These are phyloP conservation scores for Fusarium sarcochroum DNA, from an alignment of 2,329 filamentous ascomycete species.

Conservation along the genomic window DNA sequence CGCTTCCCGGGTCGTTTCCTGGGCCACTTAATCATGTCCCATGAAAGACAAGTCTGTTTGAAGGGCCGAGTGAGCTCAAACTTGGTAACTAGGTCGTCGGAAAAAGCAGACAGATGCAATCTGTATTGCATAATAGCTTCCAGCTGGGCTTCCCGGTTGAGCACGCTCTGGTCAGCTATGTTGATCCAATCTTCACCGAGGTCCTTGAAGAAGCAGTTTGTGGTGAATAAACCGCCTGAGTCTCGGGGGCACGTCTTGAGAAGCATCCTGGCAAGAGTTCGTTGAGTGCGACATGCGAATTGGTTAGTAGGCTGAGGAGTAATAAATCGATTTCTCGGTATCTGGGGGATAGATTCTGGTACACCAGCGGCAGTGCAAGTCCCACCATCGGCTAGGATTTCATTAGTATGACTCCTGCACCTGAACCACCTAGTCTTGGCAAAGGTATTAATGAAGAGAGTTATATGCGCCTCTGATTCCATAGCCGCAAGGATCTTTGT, in stretches of 20 bases:
- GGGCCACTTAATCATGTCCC: background rate
- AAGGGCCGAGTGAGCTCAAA: conserved; percentile 2
- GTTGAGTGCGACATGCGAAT: background rate
- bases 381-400: background rate
- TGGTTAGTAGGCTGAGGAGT: background rate
- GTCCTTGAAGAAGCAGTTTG: background rate
- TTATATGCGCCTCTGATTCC: background rate
- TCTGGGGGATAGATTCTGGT: background rate
- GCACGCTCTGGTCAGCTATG: background rate
- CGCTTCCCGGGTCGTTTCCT: background rate
- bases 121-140: background rate
- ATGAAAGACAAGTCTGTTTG: conserved; percentile 4
- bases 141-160: background rate
- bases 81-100: background rate
- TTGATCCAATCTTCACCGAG: background rate
- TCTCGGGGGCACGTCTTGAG: background rate
- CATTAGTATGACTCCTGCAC: background rate
- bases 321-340: background rate
- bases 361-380: background rate
- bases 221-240: background rate
- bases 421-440: background rate
- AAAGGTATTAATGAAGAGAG: background rate
- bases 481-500: background rate
- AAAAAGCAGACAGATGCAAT: conserved; percentile 3
- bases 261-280: background rate